A percentile compares a stretch with the other conserved stretches of the same genome.
Evolutionary conservation across 1,284 basidiomycete species (phyloP).

Genomic region (Apiotrichum mycotoxinovorans): DNA sequence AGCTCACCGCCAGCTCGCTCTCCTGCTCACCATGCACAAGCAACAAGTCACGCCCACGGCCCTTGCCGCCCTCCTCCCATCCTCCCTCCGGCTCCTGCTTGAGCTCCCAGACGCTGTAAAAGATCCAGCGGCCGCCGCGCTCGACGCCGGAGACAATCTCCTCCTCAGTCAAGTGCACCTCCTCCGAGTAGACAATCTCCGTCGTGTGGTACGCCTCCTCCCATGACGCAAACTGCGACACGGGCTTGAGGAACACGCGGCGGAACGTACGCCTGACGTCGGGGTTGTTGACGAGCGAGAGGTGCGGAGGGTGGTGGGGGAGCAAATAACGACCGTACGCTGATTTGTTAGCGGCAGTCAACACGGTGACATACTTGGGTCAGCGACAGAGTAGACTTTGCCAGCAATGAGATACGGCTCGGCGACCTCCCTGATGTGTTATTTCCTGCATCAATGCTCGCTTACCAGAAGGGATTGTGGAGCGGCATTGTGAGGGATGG

Average conservation of each 20-base stretch:
- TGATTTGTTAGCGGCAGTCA: constrained; percentile 9
- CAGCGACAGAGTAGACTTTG: constrained; percentile 36
- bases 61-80: constrained; percentile 42
- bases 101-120: constrained; percentile 49
- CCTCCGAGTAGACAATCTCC: constrained; percentile 43
- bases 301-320: constrained; percentile 40
- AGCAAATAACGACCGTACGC: constrained; percentile 47
- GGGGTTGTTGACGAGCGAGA: constrained; percentile 34
- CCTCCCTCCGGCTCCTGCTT: constrained; percentile 34
- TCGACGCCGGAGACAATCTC: constrained; percentile 36
- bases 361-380: constrained; percentile 38
- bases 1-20: neutral
- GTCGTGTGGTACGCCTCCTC: constrained; percentile 41
- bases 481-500: constrained; percentile 19
- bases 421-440: constrained; percentile 38
- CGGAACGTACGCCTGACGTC: constrained; percentile 35
- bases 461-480: constrained; percentile 25
- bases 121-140: constrained; percentile 46
- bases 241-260: constrained; percentile 43
- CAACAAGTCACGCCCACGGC: constrained; percentile 43
- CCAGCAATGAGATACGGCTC: constrained; percentile 40
- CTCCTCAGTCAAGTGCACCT: constrained; percentile 37
- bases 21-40: constrained; percentile 46
- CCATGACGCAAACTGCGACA: constrained; percentile 23
- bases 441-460: neutral